phyloP scores from a whole-genome alignment of 257 asterid genomes.

The Solanum virginianum region DNA sequence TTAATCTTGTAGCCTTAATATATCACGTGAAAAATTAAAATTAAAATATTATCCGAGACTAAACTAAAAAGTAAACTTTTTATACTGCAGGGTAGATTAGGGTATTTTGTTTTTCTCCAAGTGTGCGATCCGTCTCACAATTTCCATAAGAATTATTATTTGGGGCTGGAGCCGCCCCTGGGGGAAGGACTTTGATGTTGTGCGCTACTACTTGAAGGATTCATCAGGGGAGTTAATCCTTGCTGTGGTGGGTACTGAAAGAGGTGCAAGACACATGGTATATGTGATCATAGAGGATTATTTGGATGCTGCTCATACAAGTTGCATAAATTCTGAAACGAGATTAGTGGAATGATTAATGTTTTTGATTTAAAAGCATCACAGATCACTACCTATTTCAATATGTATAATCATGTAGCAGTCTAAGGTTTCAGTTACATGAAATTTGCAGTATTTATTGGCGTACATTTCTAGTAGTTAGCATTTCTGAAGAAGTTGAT shows the following conservation, averaged over 20 bases:
- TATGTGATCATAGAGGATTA: conserved; percentile 22
- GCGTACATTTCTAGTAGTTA: background rate
- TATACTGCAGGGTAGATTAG: no score
- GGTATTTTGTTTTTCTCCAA: no score
- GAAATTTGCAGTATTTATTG: background rate
- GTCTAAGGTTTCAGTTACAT: background rate
- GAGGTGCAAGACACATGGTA: conserved; percentile 17
- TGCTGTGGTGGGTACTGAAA: conserved; percentile 36
- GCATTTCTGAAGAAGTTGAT: background rate
- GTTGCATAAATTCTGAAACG: conserved; percentile 6
- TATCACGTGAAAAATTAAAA: no score
- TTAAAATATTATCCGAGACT: no score
- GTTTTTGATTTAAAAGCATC: conserved; percentile 7
- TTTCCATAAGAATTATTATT: no score
- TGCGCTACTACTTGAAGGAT: no score
- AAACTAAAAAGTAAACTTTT: no score
- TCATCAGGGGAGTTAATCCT: conserved; percentile 12
- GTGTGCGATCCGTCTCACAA: no score
- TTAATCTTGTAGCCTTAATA: no score
- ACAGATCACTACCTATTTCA: conserved; percentile 18
- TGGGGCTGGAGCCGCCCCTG: no score
- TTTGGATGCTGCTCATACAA: conserved; percentile 16
- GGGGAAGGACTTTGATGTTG: conserved; percentile 20
- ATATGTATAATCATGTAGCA: conserved; percentile 11
- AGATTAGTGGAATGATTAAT: conserved; percentile 27